Evolutionary conservation across 2,329 filamentous ascomycete genomes (phyloP).

Genomic region (Fusarium tupiense): DNA sequence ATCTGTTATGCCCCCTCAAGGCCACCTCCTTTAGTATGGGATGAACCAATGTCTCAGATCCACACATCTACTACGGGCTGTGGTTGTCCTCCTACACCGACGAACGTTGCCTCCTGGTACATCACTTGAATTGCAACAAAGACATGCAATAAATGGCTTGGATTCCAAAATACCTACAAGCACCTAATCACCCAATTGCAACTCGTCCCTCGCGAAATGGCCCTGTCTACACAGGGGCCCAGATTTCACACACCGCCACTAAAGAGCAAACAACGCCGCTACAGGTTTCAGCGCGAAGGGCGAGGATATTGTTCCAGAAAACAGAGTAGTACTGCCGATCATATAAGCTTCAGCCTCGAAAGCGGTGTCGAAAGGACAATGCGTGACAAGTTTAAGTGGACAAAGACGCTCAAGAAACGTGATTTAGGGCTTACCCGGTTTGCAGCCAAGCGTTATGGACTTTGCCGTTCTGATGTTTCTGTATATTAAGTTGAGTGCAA

Average conservation of each 20-base stretch:
- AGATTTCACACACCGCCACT: not conserved
- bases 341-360: not conserved
- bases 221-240: not conserved
- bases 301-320: conserved; percentile 1
- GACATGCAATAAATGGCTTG: not conserved
- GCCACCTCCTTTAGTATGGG: not conserved
- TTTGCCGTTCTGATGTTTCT: not conserved
- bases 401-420: not conserved
- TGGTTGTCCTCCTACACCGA: not conserved
- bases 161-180: too few species aligned
- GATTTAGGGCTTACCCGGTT: not conserved
- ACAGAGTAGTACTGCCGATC: not conserved
- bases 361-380: conserved; percentile 2
- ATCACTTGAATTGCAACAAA: not conserved
- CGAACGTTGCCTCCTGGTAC: not conserved
- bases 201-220: not conserved
- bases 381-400: not conserved
- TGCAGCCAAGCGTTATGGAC: not conserved
- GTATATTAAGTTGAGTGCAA: not conserved
- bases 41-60: not conserved
- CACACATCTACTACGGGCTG: not conserved
- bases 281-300: not conserved
- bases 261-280: not conserved
- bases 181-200: not conserved
- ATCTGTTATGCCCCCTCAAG: not conserved